Conservation (phyloP, 148 eudicot genomes). For the Persicaria maculosa region DNA sequence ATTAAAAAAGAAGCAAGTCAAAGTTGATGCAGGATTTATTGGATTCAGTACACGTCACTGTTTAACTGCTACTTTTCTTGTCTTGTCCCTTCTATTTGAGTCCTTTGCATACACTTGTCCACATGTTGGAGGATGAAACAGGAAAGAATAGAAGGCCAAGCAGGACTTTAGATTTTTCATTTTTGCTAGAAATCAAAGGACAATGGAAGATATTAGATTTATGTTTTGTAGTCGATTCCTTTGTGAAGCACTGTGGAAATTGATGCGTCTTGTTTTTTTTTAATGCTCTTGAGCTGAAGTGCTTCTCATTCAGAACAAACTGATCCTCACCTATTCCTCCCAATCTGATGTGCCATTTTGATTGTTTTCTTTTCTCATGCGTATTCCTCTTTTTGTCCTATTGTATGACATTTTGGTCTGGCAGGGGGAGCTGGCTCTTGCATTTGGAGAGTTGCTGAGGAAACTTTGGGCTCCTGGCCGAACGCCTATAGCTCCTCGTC, state of each 20-base stretch:
- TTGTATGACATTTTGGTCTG: not conserved
- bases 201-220: not conserved
- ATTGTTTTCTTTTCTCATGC: not conserved
- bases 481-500: conserved; percentile 77
- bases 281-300: not conserved
- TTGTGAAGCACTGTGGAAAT: not conserved
- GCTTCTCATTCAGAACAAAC: not conserved
- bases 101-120: not conserved
- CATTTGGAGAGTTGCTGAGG: conserved; percentile 91
- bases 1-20: not conserved
- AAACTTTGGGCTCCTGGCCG: conserved; percentile 95
- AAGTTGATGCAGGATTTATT: not conserved
- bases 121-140: not conserved
- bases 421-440: conserved; percentile 95
- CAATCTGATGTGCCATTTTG: not conserved
- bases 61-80: not conserved
- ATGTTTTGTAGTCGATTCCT: not conserved
- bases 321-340: not conserved
- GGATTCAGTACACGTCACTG: not conserved
- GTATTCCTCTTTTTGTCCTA: not conserved
- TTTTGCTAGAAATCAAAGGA: not conserved
- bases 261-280: not conserved
- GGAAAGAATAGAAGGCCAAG: not conserved
- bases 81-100: not conserved
- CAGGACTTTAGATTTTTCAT: not conserved